Evolutionary conservation across 2,329 filamentous ascomycete genomes (phyloP), one percentile per base, ranked within the genome.

Genomic region (Talaromyces sp.): DNA sequence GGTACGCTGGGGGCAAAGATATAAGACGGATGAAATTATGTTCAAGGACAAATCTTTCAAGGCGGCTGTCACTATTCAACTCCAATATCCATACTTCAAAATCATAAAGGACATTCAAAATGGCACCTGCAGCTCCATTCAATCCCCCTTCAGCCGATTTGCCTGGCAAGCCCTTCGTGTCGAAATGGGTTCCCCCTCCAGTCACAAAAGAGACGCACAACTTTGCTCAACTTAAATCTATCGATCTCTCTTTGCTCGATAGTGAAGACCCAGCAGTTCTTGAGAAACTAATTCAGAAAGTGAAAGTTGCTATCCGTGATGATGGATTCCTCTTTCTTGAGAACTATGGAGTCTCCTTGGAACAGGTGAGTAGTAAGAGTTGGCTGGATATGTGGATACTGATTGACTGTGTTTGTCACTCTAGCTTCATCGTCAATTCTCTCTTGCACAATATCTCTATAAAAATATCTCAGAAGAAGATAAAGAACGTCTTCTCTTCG

Each of bases 321-420:
- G 79, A 81, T 67, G 79, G 79, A 0, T 81, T 82, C 59, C 70
- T 82, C 5, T 83, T 83, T 70, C 72, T 84, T 0, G 79, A 82
- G 67, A 82, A 85, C 70, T 83, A 84, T 65, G 82, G 82, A 16
- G 70, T 84, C 27, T 82, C 81, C 1, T 66, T 84, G 6, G 81
- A 80, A 50, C 74, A 82, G 39, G 57, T 60, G 24, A 50, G 47
- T 27, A 22, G 14, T 16, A 11, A 8, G 10, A 14, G 24, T 11
- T 3, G 45, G 2, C 2, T 22, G 10, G 22, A 14, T 10, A 27
- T 48, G 27, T 22, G 11, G 6, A 6, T 14, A 16, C 24, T 50
- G 16, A 50, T 50, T 4, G 22, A 48, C 24, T 19, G 4, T 47
- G 4, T 24, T 11, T 19, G 43, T 7, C 7, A 16, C 5, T 47